These are phyloP conservation scores for Mollisiaceae sp. DNA, from an alignment of 2,329 filamentous ascomycete genomes.

Conservation along the genomic window DNA sequence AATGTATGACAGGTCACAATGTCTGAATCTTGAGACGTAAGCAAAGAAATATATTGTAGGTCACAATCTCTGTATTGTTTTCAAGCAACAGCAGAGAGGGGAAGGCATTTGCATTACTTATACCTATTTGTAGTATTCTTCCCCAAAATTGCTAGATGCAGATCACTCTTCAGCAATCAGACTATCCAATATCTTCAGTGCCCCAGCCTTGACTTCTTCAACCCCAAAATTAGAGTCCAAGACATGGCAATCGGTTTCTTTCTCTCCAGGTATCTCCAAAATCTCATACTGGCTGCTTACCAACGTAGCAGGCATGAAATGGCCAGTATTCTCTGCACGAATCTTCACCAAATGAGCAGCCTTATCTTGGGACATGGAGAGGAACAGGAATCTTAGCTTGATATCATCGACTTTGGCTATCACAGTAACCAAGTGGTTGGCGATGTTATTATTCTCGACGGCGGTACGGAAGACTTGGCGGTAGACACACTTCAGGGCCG, in stretches of 20 bases:
- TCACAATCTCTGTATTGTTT: no score
- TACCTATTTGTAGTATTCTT: no score
- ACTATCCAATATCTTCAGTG: not conserved
- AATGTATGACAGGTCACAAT: no score
- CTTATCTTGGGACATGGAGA: not conserved
- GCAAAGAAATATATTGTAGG: no score
- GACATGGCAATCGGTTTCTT: not conserved
- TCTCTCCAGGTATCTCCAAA: not conserved
- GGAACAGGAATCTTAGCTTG: not conserved
- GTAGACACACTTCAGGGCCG: not conserved
- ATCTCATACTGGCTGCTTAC: not conserved
- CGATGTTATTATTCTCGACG: not conserved
- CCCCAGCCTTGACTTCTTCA: not conserved
- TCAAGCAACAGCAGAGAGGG: no score
- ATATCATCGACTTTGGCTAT: not conserved
- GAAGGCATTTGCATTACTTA: no score
- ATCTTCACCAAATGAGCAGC: not conserved
- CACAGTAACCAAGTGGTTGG: not conserved
- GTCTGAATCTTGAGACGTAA: no score
- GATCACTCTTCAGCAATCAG: not conserved
- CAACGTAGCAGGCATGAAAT: not conserved
- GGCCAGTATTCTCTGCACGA: not conserved
- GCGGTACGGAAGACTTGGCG: not conserved
- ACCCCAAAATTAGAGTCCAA: not conserved
- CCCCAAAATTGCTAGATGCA: no score